These are phyloP conservation scores for Diplotaxis tenuifolia DNA, from an alignment of 345 rosid species.

Conservation along the genomic window DNA sequence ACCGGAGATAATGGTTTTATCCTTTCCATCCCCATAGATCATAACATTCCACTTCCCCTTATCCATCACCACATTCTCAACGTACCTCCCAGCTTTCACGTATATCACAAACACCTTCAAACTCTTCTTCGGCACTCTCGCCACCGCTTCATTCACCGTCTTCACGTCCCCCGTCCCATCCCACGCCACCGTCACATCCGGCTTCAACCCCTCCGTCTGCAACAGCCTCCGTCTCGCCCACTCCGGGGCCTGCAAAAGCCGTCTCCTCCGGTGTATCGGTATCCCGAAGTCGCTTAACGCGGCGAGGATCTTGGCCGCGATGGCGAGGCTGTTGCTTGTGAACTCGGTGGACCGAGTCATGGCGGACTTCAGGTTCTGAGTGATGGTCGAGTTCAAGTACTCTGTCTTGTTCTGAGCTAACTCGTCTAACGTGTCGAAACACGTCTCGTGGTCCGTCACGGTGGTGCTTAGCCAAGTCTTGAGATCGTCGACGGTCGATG, in stretches of 20 bases:
- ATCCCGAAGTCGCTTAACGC: conserved; percentile 45
- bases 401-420: conserved; percentile 42
- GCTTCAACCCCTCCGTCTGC: conserved; percentile 37
- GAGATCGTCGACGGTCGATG: conserved; percentile 48
- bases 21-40: conserved; percentile 76
- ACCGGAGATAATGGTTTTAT: conserved; percentile 58
- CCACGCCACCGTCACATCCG: conserved; percentile 61
- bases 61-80: conserved; percentile 67
- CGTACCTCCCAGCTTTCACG: conserved; percentile 63
- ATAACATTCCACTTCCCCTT: conserved; percentile 79
- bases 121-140: conserved; percentile 57
- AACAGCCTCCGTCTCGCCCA: conserved; percentile 78
- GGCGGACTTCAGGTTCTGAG: conserved; percentile 38
- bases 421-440: conserved; percentile 70
- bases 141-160: conserved; percentile 60
- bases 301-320: conserved; percentile 53
- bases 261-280: conserved; percentile 59
- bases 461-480: conserved; percentile 79
- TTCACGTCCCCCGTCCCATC: conserved; percentile 57
- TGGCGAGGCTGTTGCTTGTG: conserved; percentile 78
- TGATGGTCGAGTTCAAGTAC: conserved; percentile 37
- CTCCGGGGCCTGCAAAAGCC: conserved; percentile 41
- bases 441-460: conserved; percentile 75
- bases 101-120: conserved; percentile 51
- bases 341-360: conserved; percentile 68